Evolutionary conservation across 2,329 filamentous ascomycete genomes (phyloP), one percentile per base, ranked within the genome.

Genomic region (Endothia cerciana): DNA sequence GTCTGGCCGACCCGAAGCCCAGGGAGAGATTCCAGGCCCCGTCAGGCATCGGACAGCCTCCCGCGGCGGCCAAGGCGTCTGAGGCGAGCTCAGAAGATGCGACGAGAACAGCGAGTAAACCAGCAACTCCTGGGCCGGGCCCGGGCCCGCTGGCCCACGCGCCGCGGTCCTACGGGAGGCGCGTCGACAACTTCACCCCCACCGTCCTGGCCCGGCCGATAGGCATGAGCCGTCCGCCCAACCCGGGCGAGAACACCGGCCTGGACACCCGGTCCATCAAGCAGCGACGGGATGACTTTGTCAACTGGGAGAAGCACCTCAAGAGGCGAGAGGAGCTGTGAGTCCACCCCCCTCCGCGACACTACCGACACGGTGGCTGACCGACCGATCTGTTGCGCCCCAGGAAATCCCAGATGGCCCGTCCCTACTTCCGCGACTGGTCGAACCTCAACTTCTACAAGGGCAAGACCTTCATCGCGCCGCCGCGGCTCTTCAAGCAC

Each of bases 361-460:
- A 10, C n/a, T 33, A 28, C 17, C 22, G 36, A n/a, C 28, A 19
- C 63, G 28, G 6, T 60, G 30, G 51, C 56, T 64, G 62, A 71
- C 65, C 30, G n/a, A n/a, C n/a, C 15, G 38, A 25, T 25, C 62
- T 33, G 28, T 36, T 60, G 64, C 55, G 30, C 8, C 19, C 15
- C 28, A 92, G 90, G 63, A 91, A 91, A 55, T 85, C 87, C 71
- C 88, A 93, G 76, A 89, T 96, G 74, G 83, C 89, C 25, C 91
- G 92, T 66, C 94, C 94, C 2, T 99, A 99, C 79, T 99, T 97
- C 81, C 91, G 93, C 77, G 94, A 99, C 83, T 97, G 93, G 91
- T 87, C 87, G 67, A 95, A 96, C 79, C 86, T 97, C 77, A 83
- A 84, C 62, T 85, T 89, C 70, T 89, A 95, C 79, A 88, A 93